These are phyloP conservation scores for Gracilaria gracilis DNA, from an alignment of 23 red algal species.

Conservation along the genomic window DNA sequence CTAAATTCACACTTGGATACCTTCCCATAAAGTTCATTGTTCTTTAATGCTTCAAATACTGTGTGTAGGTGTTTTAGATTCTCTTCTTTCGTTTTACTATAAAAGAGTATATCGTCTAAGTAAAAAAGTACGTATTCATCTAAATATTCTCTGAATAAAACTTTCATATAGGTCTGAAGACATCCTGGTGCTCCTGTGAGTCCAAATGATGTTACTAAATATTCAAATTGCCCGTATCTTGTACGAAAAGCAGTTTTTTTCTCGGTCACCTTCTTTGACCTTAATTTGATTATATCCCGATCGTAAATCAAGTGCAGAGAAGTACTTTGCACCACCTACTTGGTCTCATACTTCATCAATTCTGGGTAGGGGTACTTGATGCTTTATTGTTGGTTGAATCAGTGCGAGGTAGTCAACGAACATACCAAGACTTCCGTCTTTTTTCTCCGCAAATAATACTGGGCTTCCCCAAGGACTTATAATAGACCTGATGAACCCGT, in stretches of 20 bases:
- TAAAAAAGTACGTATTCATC: conserved; percentile 46
- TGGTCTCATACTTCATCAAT: conserved; percentile 69
- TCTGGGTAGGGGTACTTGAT: conserved; percentile 27
- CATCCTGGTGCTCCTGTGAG: conserved; percentile 32
- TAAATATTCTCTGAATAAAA: conserved; percentile 29
- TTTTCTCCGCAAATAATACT: conserved; percentile 28
- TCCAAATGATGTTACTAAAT: conserved; percentile 42
- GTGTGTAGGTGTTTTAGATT: conserved; percentile 17
- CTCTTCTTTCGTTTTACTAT: conserved; percentile 51
- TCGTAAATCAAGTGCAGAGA: conserved; percentile 53
- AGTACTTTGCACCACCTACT: conserved; percentile 38
- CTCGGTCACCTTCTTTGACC: conserved; percentile 19
- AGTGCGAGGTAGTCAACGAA: conserved; percentile 48
- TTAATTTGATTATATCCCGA: conserved; percentile 53
- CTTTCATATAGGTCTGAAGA: conserved; percentile 47
- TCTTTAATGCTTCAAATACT: conserved; percentile 37
- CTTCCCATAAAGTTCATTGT: conserved; percentile 35
- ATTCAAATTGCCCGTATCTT: conserved; percentile 60
- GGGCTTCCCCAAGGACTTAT: conserved; percentile 58
- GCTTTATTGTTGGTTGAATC: conserved; percentile 46
- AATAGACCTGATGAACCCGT: background rate
- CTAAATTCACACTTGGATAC: conserved; percentile 32
- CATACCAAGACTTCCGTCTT: conserved; percentile 14
- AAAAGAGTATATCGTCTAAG: conserved; percentile 53
- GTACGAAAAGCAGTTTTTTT: conserved; percentile 56